These are phyloP conservation scores for Cutaneotrichosporon sp. DNA, from an alignment of 1,284 basidiomycete genomes.

Conservation along the genomic window DNA sequence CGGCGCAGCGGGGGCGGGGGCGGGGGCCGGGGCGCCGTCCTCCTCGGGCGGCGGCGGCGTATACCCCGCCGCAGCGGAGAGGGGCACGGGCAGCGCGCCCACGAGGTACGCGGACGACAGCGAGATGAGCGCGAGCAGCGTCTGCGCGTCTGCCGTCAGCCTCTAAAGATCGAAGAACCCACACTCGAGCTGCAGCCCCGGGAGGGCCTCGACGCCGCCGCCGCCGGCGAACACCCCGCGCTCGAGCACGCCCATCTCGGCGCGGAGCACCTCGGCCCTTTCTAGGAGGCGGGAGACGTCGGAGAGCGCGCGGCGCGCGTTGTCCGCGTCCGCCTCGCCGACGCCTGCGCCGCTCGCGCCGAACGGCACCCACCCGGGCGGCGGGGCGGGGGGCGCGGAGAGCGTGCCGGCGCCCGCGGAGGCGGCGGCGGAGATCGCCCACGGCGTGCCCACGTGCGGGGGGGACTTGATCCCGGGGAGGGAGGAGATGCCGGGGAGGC, in stretches of 20 bases:
- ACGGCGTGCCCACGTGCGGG: not conserved
- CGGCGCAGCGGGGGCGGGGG: not conserved
- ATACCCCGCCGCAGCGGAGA: conserved; percentile 7
- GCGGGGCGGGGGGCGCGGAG: not conserved
- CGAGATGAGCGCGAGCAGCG: conserved; percentile 26
- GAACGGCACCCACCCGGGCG: conserved; percentile 1
- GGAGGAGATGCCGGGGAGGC: not conserved
- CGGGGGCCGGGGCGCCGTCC: not conserved
- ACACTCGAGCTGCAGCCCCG: conserved; percentile 25
- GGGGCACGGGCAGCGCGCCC: conserved; percentile 25
- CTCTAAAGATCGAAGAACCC: conserved; percentile 5
- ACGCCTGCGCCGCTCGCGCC: not conserved
- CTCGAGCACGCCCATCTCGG: conserved; percentile 14
- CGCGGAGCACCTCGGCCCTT: conserved; percentile 17
- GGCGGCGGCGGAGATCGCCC: not conserved
- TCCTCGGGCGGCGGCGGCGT: not conserved
- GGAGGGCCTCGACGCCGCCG: not conserved
- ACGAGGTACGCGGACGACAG: conserved; percentile 20
- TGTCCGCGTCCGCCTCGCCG: conserved; percentile 15
- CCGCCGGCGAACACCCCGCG: conserved; percentile 10
- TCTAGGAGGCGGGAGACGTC: conserved; percentile 19
- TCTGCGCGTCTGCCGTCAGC: conserved; percentile 22
- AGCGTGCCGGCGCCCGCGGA: not conserved
- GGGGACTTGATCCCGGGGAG: not conserved
- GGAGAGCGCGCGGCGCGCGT: conserved; percentile 18